Base-by-base conservation (phyloP, 306 rosid genomes). In the Ormosia semicastrata region DNA sequence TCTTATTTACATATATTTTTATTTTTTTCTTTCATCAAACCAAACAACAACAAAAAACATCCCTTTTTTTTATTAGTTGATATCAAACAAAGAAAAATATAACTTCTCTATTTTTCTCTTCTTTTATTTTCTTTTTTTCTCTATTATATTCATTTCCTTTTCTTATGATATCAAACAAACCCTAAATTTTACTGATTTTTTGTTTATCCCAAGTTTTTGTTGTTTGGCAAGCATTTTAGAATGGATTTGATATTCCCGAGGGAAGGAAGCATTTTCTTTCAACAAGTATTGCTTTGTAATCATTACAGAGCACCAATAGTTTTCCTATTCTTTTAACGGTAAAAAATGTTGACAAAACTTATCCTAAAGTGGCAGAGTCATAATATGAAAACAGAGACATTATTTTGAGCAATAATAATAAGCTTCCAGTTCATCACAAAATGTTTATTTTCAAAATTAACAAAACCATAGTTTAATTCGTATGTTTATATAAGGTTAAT, bases 391-490 rank as follows among this genome's bases (percentile, higher is more conserved):
- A 41, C 18, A 66, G 37, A 47, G 37, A 52, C 64, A 34, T 36
- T 53, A 41, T 18, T 41, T 40, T 18, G 39, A 53, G 56, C 73
- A 50, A 24, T 10, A 9, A 15, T n/a, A 57, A 12, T 33, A 46
- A 33, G 40, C 15, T 12, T 41, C 39, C 33, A 54, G 1, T 12
- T 77, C 77, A 29, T 40, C 62, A 73, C 39, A 66, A 73, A 83
- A 62, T 44, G 37, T 30, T 49, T 11, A 13, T 24, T 54, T 40
- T 63, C 65, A 60, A 83, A 34, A 44, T 77, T 54, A 72, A 46
- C 81, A 66, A 24, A 63, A 69, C 15, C 73, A 59, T 58, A 65
- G 70, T 70, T 72, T 76, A 62, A 47, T 46, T 53, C 34, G 43
- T 17, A 44, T 47, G 32, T 75, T 56, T 56, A 52, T 44, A 62